A percentile compares a stretch with the other conserved stretches of the same genome.
These are phyloP conservation scores for Eucalyptus sp. DNA, from an alignment of 345 rosid genomes.

Conservation along the genomic window DNA sequence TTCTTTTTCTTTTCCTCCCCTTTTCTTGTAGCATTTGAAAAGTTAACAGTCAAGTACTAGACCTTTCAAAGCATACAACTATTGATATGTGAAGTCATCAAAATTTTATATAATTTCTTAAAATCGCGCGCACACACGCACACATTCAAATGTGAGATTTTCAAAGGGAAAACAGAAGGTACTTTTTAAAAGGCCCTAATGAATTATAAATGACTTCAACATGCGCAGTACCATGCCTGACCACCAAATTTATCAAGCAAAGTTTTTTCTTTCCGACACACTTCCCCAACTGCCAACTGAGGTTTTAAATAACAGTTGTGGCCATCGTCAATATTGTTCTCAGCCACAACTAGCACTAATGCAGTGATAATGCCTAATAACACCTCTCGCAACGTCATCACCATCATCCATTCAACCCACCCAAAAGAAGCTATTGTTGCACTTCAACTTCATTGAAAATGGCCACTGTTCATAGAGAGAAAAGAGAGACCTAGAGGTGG, in stretches of 20 bases:
- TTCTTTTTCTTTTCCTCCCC: background rate
- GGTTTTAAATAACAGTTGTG: background rate
- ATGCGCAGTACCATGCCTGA: background rate
- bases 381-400: background rate
- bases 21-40: background rate
- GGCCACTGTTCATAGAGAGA: background rate
- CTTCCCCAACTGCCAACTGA: background rate
- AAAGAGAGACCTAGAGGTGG: background rate
- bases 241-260: background rate
- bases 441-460: background rate
- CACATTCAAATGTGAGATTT: background rate
- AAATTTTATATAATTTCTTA: background rate
- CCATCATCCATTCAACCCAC: background rate
- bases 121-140: rapidly evolving
- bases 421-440: background rate
- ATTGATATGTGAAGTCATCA: background rate
- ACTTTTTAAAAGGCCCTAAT: background rate
- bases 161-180: background rate
- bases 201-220: background rate
- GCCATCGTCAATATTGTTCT: background rate
- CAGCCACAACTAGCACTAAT: background rate
- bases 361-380: background rate
- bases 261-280: background rate
- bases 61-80: background rate
- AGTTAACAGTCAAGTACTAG: background rate